Evolutionary conservation across 768 basidiomycete genomes (phyloP).

Genomic region (Floccularia luteovirens): DNA sequence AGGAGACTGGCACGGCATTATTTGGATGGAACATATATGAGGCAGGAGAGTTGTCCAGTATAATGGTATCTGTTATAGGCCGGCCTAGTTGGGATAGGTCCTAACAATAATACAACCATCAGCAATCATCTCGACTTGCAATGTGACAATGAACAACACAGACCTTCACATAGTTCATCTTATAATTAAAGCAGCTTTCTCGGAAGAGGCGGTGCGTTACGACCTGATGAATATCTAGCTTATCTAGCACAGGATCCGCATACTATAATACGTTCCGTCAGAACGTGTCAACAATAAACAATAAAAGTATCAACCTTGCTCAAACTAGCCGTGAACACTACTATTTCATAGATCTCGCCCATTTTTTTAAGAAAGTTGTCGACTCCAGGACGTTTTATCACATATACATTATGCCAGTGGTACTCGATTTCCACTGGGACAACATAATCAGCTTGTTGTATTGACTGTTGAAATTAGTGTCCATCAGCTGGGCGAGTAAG

Average conservation of each 20-base stretch:
- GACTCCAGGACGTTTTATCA: conserved; percentile 97
- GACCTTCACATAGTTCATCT: conserved; percentile 99
- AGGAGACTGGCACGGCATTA: conserved; percentile 97
- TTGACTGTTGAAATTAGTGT: conserved; percentile 49
- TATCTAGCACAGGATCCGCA: conserved; percentile 97
- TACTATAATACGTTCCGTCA: conserved; percentile 48
- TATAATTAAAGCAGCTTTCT: conserved; percentile 98
- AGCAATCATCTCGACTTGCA: background rate
- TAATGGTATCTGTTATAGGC: conserved; percentile 89
- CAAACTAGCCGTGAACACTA: conserved; percentile 95
- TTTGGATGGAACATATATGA: conserved; percentile 99
- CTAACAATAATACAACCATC: conserved; percentile 26
- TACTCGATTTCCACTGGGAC: conserved; percentile 99
- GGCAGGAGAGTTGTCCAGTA: conserved; percentile 98
- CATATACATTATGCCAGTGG: conserved; percentile 98
- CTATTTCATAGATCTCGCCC: conserved; percentile 98
- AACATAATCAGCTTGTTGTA: conserved; percentile 93
- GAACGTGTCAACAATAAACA: conserved; percentile 1
- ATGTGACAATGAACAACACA: conserved; percentile 7
- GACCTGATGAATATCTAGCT: conserved; percentile 87
- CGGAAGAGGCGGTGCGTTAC: conserved; percentile 93
- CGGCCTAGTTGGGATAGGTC: conserved; percentile 96
- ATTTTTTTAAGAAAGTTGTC: conserved; percentile 96
- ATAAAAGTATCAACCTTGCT: conserved; percentile 67
- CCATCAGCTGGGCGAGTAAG: conserved; percentile 5